Base-by-base conservation (phyloP, 495 filamentous ascomycete species). In the Penicillium cosmopolitanum region DNA sequence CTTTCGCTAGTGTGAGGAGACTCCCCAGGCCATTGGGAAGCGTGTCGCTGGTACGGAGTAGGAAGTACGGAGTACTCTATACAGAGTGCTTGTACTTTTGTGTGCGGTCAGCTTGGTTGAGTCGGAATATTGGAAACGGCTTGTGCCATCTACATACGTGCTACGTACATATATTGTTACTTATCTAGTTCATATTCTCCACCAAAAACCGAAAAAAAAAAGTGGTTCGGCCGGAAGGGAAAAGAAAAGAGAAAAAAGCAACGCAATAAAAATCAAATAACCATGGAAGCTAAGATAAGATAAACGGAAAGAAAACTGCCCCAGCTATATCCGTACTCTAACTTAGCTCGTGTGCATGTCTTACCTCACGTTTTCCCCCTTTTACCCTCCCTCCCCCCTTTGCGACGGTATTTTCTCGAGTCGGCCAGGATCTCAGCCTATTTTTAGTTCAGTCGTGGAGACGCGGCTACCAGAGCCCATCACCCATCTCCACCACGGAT, bases 1-100 rank as follows among this genome's bases (percentile, higher is more conserved):
- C 53, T 59, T 59, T 59, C 57, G 42, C 42, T 54, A 59, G 57
- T 53, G 56, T 19, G 35, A 47, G 40, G 46, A 13, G 19, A 23
- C 21, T n/a, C 36, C 36, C 36, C 5, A 13, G 15, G 15, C 36
- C 11, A 38, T 38, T 4, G 36, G 36, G 11, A 38, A 38, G 2
- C 12, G 12, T 21, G 36, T 38, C 36, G 36, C 36, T 13, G 36
- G 36, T 15, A 38, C 8, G 28, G 42, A 19, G 42, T 44, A 44
- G 42, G 15, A 16, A 44, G 42, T 44, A 44, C 42, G n/a, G 11
- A 40, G 36, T 12, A 40, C 23, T 3, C 2, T n/a, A 3, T 21
- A 21, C 21, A 21, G 21, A 21, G 1, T 21, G 21, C 21, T 21
- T 3, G 23, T 23, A 23, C 36, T 15, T 40, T 44, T 44, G 15